Evolutionary conservation across 164 flowering plant genomes (phyloP).

Genomic region (Malania oleifera): DNA sequence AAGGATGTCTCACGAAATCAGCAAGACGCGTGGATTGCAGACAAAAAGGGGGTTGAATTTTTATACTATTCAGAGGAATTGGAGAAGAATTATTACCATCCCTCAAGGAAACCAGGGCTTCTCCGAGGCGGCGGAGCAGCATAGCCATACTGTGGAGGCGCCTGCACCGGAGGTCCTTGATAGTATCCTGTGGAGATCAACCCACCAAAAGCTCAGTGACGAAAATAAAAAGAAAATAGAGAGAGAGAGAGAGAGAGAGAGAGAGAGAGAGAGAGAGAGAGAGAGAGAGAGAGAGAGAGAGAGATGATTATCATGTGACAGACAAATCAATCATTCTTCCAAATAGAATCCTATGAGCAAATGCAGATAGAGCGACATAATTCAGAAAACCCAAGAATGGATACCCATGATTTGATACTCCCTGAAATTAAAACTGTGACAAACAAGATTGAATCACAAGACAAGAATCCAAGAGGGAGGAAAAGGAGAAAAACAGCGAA

Average conservation of each 20-base stretch:
- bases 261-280: background rate
- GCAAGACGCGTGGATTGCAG: no score
- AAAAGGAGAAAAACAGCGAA: background rate
- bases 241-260: background rate
- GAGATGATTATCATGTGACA: no score
- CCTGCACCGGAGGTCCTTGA: constrained; percentile 73
- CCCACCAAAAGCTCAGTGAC: background rate
- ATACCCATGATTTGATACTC: background rate
- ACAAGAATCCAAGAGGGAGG: background rate
- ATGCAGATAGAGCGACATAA: background rate
- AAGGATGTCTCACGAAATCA: no score
- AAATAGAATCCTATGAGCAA: background rate
- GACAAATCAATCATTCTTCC: background rate
- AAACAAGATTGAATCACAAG: background rate
- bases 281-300: background rate
- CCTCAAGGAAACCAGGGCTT: constrained; percentile 34
- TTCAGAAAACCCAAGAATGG: background rate
- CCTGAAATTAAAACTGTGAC: background rate
- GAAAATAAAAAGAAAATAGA: background rate
- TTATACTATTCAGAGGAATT: no score
- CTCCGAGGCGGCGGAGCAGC: constrained; percentile 57
- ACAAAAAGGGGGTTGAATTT: no score
- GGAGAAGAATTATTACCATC: constrained; percentile 16
- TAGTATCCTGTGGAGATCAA: constrained; percentile 42
- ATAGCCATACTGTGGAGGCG: constrained; percentile 63